Percentiles rank a stretch among this genome's conserved stretches.
These are phyloP conservation scores for Macrophomina tecta DNA, from an alignment of 2,329 filamentous ascomycete species.

Conservation along the genomic window DNA sequence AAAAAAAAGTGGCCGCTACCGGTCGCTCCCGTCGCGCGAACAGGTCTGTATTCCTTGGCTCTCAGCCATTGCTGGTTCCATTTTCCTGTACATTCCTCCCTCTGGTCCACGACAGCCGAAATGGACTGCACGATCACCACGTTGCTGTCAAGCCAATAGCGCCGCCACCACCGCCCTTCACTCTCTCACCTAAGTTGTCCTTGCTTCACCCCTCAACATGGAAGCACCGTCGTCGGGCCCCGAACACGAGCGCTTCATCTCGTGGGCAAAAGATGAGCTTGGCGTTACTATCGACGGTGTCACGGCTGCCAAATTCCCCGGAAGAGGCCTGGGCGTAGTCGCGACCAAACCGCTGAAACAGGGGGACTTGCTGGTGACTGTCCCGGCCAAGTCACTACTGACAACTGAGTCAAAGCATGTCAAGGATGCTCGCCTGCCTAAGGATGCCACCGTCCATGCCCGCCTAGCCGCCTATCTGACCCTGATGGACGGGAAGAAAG, in stretches of 20 bases:
- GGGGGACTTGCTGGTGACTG: slow-evolving; percentile 66
- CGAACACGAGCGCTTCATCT: slow-evolving; percentile 62
- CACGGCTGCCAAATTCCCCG: slow-evolving; percentile 69
- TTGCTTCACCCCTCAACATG: background rate
- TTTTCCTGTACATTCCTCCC: background rate
- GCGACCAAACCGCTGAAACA: slow-evolving; percentile 69
- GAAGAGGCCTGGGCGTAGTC: slow-evolving; percentile 78
- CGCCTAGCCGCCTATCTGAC: slow-evolving; percentile 73
- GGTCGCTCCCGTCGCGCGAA: slow-evolving; percentile 1
- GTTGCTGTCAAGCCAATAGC: slow-evolving; percentile 2
- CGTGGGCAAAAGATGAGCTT: slow-evolving; percentile 67
- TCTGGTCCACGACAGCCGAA: background rate
- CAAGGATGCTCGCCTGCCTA: slow-evolving; percentile 55
- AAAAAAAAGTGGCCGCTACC: background rate
- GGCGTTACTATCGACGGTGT: slow-evolving; percentile 74
- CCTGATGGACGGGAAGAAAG: slow-evolving; percentile 52
- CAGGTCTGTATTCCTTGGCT: slow-evolving; percentile 15
- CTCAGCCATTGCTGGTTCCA: background rate
- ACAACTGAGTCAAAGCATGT: slow-evolving; percentile 65
- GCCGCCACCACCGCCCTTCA: slow-evolving; percentile 6
- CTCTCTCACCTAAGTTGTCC: background rate
- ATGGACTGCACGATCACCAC: slow-evolving; percentile 2
- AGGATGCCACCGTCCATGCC: slow-evolving; percentile 69
- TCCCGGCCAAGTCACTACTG: slow-evolving; percentile 69
- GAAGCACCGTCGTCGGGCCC: slow-evolving; percentile 39